Evolutionary conservation across 2,329 filamentous ascomycete genomes (phyloP).

Genomic region (Moelleriella libera): DNA sequence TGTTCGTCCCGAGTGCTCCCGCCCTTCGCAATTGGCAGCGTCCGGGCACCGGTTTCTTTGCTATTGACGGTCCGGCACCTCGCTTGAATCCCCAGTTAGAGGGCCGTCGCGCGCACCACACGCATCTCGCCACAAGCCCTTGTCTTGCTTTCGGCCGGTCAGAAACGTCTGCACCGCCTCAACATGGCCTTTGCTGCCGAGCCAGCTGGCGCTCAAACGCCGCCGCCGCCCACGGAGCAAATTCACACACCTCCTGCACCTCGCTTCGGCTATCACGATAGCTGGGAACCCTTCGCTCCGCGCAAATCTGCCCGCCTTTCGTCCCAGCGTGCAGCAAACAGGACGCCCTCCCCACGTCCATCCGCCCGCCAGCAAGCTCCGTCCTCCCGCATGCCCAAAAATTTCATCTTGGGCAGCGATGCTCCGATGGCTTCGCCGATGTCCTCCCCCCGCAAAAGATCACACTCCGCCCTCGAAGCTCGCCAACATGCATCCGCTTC

Average conservation of each 20-base stretch:
- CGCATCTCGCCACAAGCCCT: background rate
- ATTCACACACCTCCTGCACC: slow-evolving; percentile 55
- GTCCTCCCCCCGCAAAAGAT: slow-evolving; percentile 36
- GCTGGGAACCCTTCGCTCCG: slow-evolving; percentile 59
- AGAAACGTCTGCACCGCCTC: slow-evolving; percentile 2
- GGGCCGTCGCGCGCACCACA: background rate
- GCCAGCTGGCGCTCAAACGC: slow-evolving; percentile 25
- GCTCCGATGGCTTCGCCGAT: slow-evolving; percentile 26
- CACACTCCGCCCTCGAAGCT: slow-evolving; percentile 29
- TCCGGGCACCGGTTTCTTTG: slow-evolving; percentile 5
- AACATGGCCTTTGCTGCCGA: slow-evolving; percentile 13
- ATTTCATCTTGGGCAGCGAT: slow-evolving; percentile 13
- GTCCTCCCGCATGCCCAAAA: slow-evolving; percentile 20
- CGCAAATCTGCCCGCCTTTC: slow-evolving; percentile 55
- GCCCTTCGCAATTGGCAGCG: slow-evolving; percentile 2
- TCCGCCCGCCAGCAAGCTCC: slow-evolving; percentile 15
- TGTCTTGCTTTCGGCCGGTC: background rate
- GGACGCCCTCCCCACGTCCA: slow-evolving; percentile 40
- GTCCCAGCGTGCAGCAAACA: slow-evolving; percentile 33
- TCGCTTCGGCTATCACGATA: slow-evolving; percentile 50
- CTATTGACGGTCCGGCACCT: slow-evolving; percentile 5
- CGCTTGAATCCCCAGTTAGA: background rate
- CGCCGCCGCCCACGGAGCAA: slow-evolving; percentile 37
- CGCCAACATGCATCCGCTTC: slow-evolving; percentile 31
- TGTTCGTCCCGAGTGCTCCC: background rate